Evolutionary conservation across 1,284 basidiomycete genomes (phyloP).

Genomic region (Sphagnurus paluster): DNA sequence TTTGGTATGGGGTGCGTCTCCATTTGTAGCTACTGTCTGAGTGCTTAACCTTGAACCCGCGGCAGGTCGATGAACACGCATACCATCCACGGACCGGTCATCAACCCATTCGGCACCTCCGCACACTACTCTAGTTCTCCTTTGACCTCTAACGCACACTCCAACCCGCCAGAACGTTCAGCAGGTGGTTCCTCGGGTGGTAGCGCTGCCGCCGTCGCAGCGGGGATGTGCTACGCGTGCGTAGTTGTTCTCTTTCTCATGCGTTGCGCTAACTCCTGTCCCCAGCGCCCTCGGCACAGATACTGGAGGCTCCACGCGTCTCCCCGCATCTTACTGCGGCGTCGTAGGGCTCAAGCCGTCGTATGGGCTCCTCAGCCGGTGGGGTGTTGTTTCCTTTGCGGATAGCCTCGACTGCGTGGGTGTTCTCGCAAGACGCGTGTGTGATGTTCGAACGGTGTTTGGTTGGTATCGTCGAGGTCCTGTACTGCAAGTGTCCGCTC

Average conservation of each 20-base stretch:
- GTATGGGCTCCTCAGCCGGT: constrained; percentile 89
- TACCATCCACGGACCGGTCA: constrained; percentile 71
- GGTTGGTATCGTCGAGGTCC: constrained; percentile 59
- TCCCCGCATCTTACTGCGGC: constrained; percentile 95
- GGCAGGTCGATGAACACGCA: constrained; percentile 74
- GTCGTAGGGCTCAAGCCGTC: constrained; percentile 93
- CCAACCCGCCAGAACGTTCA: constrained; percentile 40
- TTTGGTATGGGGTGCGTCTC: constrained; percentile 91
- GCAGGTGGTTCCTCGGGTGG: constrained; percentile 87
- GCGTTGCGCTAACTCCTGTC: too few species aligned
- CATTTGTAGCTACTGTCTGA: too few species aligned
- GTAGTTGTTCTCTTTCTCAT: constrained; percentile 25
- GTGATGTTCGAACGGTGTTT: constrained; percentile 56
- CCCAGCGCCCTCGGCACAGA: too few species aligned
- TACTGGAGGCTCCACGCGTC: constrained; percentile 91
- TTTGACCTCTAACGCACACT: neutral
- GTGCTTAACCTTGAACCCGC: too few species aligned
- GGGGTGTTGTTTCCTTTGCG: constrained; percentile 94
- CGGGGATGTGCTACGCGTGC: constrained; percentile 78
- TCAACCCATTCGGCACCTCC: constrained; percentile 59
- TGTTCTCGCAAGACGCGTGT: constrained; percentile 63
- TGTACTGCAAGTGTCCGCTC: too few species aligned
- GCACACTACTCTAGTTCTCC: constrained; percentile 22
- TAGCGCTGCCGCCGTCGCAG: constrained; percentile 80
- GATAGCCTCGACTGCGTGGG: constrained; percentile 96